These are phyloP conservation scores for Furcasterigmium sp. DNA, from an alignment of 2,329 filamentous ascomycete genomes.

Conservation along the genomic window DNA sequence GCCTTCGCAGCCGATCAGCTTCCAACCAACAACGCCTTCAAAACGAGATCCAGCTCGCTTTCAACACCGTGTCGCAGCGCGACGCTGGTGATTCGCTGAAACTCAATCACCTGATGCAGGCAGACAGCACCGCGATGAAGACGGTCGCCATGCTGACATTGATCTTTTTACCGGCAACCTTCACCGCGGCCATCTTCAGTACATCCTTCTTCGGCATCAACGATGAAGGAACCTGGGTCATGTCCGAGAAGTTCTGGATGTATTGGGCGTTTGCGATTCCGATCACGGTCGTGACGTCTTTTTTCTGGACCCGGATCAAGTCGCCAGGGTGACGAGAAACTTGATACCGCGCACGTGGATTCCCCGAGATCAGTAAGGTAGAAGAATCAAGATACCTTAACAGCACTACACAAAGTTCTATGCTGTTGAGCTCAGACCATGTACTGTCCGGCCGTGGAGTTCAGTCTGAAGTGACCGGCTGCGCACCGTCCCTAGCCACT, in stretches of 20 bases:
- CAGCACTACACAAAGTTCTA: too few relatives aligned
- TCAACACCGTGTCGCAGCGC: slow-evolving; percentile 36
- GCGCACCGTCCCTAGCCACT: too few relatives aligned
- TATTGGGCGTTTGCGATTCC: slow-evolving; percentile 27
- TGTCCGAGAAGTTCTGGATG: slow-evolving; percentile 27
- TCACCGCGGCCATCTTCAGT: slow-evolving; percentile 42
- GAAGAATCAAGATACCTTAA: too few relatives aligned
- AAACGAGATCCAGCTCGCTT: slow-evolving; percentile 50
- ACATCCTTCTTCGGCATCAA: slow-evolving; percentile 32
- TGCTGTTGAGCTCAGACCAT: too few relatives aligned
- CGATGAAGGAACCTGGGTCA: slow-evolving; percentile 15
- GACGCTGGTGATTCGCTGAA: slow-evolving; percentile 30
- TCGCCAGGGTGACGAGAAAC: too few relatives aligned
- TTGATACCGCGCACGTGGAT: too few relatives aligned
- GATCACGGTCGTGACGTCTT: slow-evolving; percentile 17
- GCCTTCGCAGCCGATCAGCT: slow-evolving; percentile 26
- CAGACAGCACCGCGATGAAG: slow-evolving; percentile 46
- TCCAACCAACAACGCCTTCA: slow-evolving; percentile 40
- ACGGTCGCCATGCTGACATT: slow-evolving; percentile 43
- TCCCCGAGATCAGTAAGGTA: too few relatives aligned
- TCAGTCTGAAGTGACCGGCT: too few relatives aligned
- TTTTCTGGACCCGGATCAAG: too few relatives aligned
- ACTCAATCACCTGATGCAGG: slow-evolving; percentile 32
- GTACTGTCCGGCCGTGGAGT: too few relatives aligned
- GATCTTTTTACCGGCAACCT: slow-evolving; percentile 45